A percentile compares a stretch with the other conserved stretches of the same genome.
phyloP scores from a whole-genome alignment of 805 yeast species.

The Scheffersomyces spartinae region DNA sequence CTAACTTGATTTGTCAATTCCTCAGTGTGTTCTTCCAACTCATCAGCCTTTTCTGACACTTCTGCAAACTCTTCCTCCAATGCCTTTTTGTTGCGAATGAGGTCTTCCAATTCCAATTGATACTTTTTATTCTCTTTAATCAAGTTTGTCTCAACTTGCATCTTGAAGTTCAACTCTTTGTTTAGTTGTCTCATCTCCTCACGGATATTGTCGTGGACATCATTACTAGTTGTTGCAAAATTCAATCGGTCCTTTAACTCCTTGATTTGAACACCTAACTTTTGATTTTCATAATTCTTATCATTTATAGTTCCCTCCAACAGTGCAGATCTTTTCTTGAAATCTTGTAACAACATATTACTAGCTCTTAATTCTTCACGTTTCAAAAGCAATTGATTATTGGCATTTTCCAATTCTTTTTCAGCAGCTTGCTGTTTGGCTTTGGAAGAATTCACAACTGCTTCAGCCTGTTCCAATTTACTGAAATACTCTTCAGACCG shows the following conservation, averaged over 20 bases:
- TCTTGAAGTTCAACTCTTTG: conserved; percentile 38
- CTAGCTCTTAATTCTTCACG: conserved; percentile 43
- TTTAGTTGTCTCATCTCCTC: conserved; percentile 44
- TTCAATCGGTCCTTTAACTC: conserved; percentile 41
- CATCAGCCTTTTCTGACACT: conserved; percentile 31
- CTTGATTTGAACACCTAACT: conserved; percentile 34
- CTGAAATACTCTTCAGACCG: conserved; percentile 66
- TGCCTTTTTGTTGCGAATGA: conserved; percentile 12
- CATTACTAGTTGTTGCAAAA: conserved; percentile 40
- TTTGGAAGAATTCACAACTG: conserved; percentile 51
- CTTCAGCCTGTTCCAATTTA: conserved; percentile 70
- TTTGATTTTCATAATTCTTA: conserved; percentile 42
- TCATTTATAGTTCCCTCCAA: conserved; percentile 48
- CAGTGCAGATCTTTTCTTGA: conserved; percentile 38
- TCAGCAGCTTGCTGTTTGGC: conserved; percentile 46
- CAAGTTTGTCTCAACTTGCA: conserved; percentile 55
- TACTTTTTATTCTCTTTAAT: conserved; percentile 54
- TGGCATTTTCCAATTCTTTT: conserved; percentile 36
- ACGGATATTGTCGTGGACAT: too few species aligned
- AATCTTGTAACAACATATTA: conserved; percentile 40
- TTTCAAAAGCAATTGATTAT: conserved; percentile 31
- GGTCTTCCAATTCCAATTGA: conserved; percentile 46
- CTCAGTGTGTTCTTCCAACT: conserved; percentile 18
- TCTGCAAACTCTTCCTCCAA: conserved; percentile 20
- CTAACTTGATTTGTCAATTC: conserved; percentile 16